Evolutionary conservation across 805 yeast species (phyloP).

Genomic region (Barnettozyma sp.): DNA sequence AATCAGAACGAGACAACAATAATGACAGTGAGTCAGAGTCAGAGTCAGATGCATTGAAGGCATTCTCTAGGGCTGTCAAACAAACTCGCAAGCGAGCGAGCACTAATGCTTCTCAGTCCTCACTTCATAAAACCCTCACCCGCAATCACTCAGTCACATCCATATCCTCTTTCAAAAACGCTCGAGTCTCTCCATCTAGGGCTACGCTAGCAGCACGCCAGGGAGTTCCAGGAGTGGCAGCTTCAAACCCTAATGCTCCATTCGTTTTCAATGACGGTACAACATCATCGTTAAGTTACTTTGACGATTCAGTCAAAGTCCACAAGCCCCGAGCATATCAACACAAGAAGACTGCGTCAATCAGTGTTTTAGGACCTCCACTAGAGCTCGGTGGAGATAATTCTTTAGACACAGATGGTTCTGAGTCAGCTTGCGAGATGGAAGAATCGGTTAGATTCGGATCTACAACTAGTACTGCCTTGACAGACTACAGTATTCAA

Average conservation of each 20-base stretch:
- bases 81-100: slow-evolving; percentile 23
- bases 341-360: slow-evolving; percentile 9
- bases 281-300: slow-evolving; percentile 8
- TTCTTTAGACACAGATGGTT: slow-evolving; percentile 6
- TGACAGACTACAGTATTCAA: neutral
- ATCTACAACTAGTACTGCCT: neutral
- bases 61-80: slow-evolving; percentile 21
- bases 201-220: slow-evolving; percentile 17
- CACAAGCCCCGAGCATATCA: slow-evolving; percentile 11
- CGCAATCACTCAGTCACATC: slow-evolving; percentile 23
- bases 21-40: slow-evolving; percentile 9
- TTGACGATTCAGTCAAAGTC: slow-evolving; percentile 11
- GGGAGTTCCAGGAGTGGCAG: too few species aligned
- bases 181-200: slow-evolving; percentile 21
- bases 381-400: slow-evolving; percentile 9
- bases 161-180: slow-evolving; percentile 13
- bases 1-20: slow-evolving; percentile 9
- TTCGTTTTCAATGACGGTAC: slow-evolving; percentile 18
- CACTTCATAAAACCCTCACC: slow-evolving; percentile 9
- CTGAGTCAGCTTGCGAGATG: slow-evolving; percentile 10
- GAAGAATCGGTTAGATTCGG: slow-evolving; percentile 4
- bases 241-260: too few species aligned
- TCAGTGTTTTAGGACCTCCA: slow-evolving; percentile 22
- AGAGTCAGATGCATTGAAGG: slow-evolving; percentile 18
- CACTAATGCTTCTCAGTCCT: slow-evolving; percentile 19